These are phyloP conservation scores for Vitellaria paradoxa DNA, from an alignment of 179 eudicot species.

Conservation along the genomic window DNA sequence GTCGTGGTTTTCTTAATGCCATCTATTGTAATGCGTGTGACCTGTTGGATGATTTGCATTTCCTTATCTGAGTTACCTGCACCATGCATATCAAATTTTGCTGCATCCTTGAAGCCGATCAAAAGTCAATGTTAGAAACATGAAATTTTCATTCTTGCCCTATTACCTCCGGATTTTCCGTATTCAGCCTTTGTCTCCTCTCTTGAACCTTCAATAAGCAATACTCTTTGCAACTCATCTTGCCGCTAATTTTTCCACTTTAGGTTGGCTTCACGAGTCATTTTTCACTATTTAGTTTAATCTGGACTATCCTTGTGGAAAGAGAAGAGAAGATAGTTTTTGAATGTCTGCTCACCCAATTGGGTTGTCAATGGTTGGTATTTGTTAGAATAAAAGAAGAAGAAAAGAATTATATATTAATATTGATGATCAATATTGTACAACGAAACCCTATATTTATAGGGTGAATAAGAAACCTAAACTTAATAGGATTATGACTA, in stretches of 20 bases:
- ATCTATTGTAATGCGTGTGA: background rate
- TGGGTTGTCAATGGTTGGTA: too few relatives aligned
- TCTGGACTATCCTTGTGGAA: background rate
- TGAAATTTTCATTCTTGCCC: background rate
- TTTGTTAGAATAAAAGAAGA: too few relatives aligned
- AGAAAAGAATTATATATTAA: too few relatives aligned
- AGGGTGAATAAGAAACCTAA: too few relatives aligned
- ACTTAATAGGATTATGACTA: too few relatives aligned
- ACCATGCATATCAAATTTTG: background rate
- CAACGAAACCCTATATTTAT: too few relatives aligned
- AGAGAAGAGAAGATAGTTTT: too few relatives aligned
- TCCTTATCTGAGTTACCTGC: background rate
- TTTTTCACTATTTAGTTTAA: background rate
- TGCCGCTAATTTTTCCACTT: background rate
- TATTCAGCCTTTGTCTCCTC: background rate
- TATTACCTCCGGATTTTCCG: background rate
- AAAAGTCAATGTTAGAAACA: background rate
- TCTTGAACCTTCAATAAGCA: slow-evolving; percentile 4
- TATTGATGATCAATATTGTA: too few relatives aligned
- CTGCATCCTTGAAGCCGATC: background rate
- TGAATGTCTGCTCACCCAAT: too few relatives aligned
- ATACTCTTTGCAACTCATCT: background rate
- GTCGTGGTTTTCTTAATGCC: background rate
- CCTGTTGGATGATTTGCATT: background rate
- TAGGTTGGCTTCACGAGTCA: background rate